phyloP scores from a whole-genome alignment of 345 rosid species.

The Citrus sp. region DNA sequence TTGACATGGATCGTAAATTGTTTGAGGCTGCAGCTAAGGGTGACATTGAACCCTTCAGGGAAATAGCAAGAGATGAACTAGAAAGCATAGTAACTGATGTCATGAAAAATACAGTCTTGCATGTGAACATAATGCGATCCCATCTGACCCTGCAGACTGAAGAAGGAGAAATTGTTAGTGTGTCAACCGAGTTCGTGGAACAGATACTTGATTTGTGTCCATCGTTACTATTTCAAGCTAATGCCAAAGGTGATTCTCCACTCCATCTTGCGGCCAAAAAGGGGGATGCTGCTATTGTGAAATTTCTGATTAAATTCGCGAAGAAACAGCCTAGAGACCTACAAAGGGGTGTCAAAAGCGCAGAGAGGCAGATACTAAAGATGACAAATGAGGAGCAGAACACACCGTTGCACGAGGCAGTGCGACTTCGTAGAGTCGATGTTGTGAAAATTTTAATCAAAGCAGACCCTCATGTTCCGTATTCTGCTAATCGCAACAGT shows the following conservation, averaged over 20 bases:
- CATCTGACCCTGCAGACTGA: no score
- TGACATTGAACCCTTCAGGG: neutral
- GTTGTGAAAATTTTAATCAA: neutral
- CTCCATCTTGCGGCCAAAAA: neutral
- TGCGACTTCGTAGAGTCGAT: neutral
- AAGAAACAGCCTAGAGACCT: fast-evolving
- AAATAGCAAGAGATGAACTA: neutral
- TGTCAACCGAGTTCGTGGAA: neutral
- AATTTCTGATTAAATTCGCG: neutral
- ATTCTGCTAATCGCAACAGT: neutral
- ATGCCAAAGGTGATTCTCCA: neutral
- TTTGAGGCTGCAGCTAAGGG: neutral
- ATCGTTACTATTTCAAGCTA: neutral
- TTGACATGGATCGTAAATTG: neutral
- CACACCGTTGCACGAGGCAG: neutral
- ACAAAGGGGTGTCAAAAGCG: no score
- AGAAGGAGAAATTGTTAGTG: fast-evolving
- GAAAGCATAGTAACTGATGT: neutral
- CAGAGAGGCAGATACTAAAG: neutral
- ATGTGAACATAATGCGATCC: neutral
- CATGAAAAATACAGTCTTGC: neutral
- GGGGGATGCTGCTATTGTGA: neutral
- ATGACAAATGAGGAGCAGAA: neutral
- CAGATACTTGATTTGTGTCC: neutral
- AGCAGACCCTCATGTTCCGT: neutral